Evolutionary conservation across 148 eudicot genomes (phyloP).

Genomic region (Vaccinium darrowii): DNA sequence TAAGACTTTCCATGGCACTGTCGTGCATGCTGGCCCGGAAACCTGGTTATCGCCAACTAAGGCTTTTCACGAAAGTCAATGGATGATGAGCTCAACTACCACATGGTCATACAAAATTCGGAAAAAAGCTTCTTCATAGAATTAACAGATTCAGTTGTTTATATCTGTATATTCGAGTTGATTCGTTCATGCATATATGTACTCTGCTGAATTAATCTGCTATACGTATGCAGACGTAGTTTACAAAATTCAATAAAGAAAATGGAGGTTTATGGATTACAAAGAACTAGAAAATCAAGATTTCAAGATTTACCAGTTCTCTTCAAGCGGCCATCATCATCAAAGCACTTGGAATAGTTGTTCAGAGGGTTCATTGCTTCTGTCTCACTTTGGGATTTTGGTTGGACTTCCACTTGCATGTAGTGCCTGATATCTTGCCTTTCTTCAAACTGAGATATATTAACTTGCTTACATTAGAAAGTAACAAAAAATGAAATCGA

Average conservation of each 20-base stretch:
- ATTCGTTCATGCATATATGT: background rate
- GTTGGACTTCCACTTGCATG: constrained; percentile 33
- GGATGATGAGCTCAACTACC: no score
- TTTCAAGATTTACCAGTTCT: constrained; percentile 26
- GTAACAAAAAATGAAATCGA: background rate
- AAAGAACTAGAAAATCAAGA: background rate
- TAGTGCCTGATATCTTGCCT: constrained; percentile 38
- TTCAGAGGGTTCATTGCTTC: constrained; percentile 24
- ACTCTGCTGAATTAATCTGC: background rate
- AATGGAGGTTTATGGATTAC: background rate
- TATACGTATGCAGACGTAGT: background rate
- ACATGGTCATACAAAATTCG: no score
- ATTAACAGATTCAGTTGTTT: no score
- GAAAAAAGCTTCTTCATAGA: no score
- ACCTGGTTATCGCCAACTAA: no score
- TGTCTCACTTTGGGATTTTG: constrained; percentile 16
- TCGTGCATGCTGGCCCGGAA: no score
- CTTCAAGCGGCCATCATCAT: constrained; percentile 36
- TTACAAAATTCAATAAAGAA: background rate
- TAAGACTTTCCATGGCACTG: no score
- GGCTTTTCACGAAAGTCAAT: no score
- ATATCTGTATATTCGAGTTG: background rate
- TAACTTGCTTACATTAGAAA: background rate
- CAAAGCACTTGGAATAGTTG: constrained; percentile 35
- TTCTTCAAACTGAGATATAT: constrained; percentile 25